phyloP scores from a whole-genome alignment of 2,329 filamentous ascomycete genomes.

The Orbilia oligospora region DNA sequence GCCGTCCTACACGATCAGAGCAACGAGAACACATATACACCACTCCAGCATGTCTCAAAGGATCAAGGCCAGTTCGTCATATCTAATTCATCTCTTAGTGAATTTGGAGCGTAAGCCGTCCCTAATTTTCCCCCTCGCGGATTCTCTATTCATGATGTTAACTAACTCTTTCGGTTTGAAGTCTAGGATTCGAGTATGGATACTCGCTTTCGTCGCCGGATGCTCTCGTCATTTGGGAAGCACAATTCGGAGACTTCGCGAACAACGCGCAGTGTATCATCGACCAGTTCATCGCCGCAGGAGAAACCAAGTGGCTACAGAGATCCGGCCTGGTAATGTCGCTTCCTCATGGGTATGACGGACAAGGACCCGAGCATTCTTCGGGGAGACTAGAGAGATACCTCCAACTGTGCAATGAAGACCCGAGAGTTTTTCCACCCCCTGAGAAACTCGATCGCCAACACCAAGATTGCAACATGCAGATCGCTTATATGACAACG shows the following conservation, averaged over 20 bases:
- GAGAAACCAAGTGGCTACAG: conserved; percentile 99
- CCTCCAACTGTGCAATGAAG: conserved; percentile 96
- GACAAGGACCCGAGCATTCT: conserved; percentile 97
- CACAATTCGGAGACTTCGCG: conserved; percentile 99
- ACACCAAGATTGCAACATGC: conserved; percentile 99
- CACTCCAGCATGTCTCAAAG: conserved; percentile 87
- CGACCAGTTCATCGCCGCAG: conserved; percentile 97
- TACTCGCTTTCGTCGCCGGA: conserved; percentile 98
- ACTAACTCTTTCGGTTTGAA: conserved; percentile 69
- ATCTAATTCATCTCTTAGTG: conserved; percentile 89
- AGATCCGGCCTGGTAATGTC: conserved; percentile 96
- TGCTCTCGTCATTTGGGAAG: conserved; percentile 99
- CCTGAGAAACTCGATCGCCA: conserved; percentile 92
- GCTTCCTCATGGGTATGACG: conserved; percentile 96
- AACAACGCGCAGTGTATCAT: conserved; percentile 99
- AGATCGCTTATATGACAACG: conserved; percentile 97
- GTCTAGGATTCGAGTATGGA: conserved; percentile 96
- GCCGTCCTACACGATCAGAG: conserved; percentile 98
- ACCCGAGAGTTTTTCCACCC: conserved; percentile 90
- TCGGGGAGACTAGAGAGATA: conserved; percentile 98
- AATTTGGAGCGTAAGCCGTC: conserved; percentile 75
- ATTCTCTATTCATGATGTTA: conserved; percentile 3
- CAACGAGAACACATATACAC: conserved; percentile 91
- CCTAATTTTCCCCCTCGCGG: conserved; percentile 5
- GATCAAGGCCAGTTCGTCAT: conserved; percentile 97